Evolutionary conservation across 1,284 basidiomycete species (phyloP).

Genomic region (Porphyrellus sp.): DNA sequence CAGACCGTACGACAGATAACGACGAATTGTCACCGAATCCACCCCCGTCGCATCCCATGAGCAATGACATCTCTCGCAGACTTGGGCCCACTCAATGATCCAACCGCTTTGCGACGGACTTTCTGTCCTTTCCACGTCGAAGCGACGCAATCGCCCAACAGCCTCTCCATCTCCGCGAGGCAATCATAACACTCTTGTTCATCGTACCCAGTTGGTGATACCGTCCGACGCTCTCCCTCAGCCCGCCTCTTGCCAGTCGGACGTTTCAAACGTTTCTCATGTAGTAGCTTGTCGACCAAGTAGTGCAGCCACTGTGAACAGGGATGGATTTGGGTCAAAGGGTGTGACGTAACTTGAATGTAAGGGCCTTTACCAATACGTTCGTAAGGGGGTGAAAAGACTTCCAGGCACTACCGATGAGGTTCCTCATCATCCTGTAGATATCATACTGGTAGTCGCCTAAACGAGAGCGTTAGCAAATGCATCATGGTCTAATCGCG

Average conservation of each 20-base stretch:
- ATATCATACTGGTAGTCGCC: conserved; percentile 95
- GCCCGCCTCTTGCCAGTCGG: conserved; percentile 35
- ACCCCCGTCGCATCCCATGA: conserved; percentile 28
- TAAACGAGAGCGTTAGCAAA: conserved; percentile 21
- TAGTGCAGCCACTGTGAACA: conserved; percentile 78
- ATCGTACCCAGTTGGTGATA: conserved; percentile 22
- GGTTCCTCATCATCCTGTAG: conserved; percentile 81
- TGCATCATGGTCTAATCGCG: not conserved
- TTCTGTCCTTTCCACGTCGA: conserved; percentile 19
- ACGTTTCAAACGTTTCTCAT: conserved; percentile 61
- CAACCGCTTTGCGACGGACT: conserved; percentile 26
- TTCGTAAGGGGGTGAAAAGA: conserved; percentile 80
- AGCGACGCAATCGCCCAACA: conserved; percentile 25
- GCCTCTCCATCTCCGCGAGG: conserved; percentile 34
- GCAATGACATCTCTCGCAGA: conserved; percentile 34
- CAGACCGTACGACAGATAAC: too few species aligned
- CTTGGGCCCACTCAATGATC: conserved; percentile 15
- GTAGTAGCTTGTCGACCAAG: conserved; percentile 65
- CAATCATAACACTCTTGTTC: conserved; percentile 36
- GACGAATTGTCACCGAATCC: conserved; percentile 21
- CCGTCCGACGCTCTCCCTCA: conserved; percentile 8
- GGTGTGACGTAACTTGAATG: not conserved
- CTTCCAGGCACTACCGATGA: conserved; percentile 66
- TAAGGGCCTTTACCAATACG: conserved; percentile 64
- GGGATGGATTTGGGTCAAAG: conserved; percentile 8